Evolutionary conservation across 345 rosid genomes (phyloP), one percentile per base, ranked within the genome.

Genomic region (Sonneratia alba): DNA sequence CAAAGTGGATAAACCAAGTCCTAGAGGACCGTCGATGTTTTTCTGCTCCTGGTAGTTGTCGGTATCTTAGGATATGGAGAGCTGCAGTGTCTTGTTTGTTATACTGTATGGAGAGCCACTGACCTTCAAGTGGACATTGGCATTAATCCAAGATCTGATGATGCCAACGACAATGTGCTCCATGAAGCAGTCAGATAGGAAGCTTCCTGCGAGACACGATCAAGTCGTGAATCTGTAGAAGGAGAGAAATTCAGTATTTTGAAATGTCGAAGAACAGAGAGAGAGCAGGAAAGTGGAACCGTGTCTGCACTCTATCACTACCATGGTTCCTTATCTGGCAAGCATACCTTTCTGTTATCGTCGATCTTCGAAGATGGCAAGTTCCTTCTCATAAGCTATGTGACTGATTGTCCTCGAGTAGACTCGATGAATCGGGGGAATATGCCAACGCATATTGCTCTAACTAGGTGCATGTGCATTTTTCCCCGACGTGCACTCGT

Each of bases 191-290:
- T 84, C 78, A 47, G 72, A 86, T 69, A 89, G 74, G 87, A 89
- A 93, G 85, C 96, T 91, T 77, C 97, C 98, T 27, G 66, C 89
- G 98, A 15, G 98, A 93, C 64, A 93, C 74, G 73, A 93, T 89
- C 6, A 96, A 93, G 79, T 93, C 91, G 61, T 89, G 79, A 36
- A 91, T 78, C 97, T 91, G 88, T 79, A 76, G 21, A 67, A 55
- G 22, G 59, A 56, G 59, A 32, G 42, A 62, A 38, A 19, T 27
- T 40, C 38, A 68, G 57, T 16, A 24, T 1, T 6, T 11, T 8
- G 2, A 65, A 32, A 32, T 27, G 0, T 40, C 9, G 38, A 38
- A 40, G 9, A 40, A 2, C 43, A 8, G 9, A 40, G 1, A 40
- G 9, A 4, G 9, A 8, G 9, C 5, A 40, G 9, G 43, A 65